These are phyloP conservation scores for Populus trichocarpa DNA, from an alignment of 441 rosid species.

Conservation along the genomic window DNA sequence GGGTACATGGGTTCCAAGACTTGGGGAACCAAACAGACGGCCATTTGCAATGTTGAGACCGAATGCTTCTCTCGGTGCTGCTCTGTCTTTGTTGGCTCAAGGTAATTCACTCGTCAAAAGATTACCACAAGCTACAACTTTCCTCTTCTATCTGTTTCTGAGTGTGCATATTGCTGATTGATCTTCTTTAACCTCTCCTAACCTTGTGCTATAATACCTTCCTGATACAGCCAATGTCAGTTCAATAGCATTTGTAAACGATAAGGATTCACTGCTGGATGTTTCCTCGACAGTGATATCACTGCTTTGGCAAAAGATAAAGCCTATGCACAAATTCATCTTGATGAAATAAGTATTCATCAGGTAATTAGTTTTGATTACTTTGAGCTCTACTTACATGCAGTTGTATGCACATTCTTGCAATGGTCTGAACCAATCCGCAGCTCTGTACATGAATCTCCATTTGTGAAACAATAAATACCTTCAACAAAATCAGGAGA, in stretches of 20 bases:
- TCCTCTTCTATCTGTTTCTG: neutral
- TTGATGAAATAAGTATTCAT: conserved; percentile 83
- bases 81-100: conserved; percentile 54
- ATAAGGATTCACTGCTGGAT: conserved; percentile 89
- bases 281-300: conserved; percentile 66
- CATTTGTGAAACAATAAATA: too few relatives aligned
- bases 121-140: too few relatives aligned
- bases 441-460: neutral
- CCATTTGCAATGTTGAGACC: conserved; percentile 57
- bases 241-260: conserved; percentile 94
- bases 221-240: conserved; percentile 78
- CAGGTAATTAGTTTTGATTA: conserved; percentile 51
- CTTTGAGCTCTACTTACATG: neutral
- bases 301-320: conserved; percentile 95
- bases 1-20: conserved; percentile 60
- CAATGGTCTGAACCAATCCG: neutral
- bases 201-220: neutral
- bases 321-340: conserved; percentile 90
- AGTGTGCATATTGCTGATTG: neutral
- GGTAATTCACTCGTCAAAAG: conserved; percentile 28
- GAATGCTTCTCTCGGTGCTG: conserved; percentile 49
- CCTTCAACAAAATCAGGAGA: too few relatives aligned
- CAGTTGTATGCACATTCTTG: neutral
- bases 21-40: conserved; percentile 47
- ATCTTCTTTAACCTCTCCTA: conserved; percentile 2